Evolutionary conservation across 1,284 basidiomycete genomes (phyloP).

Genomic region (Moesziomyces antarcticus): DNA sequence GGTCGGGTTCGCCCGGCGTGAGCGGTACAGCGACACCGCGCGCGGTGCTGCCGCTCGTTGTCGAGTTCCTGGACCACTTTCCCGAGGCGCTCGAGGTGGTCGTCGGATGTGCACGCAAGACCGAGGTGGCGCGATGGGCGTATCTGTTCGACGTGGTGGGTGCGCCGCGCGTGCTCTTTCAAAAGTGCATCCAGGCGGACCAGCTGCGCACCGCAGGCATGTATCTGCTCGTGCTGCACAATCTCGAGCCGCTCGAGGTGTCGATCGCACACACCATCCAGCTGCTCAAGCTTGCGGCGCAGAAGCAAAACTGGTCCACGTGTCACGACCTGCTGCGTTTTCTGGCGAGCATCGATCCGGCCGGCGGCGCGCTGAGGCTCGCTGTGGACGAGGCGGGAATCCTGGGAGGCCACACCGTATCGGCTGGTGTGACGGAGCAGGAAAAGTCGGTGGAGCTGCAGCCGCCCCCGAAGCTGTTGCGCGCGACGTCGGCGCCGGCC

Average conservation of each 20-base stretch:
- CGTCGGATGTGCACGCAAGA: slow-evolving; percentile 95
- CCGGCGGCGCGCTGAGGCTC: slow-evolving; percentile 68
- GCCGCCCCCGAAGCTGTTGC: slow-evolving; percentile 12
- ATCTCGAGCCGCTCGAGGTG: slow-evolving; percentile 83
- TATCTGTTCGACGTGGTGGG: slow-evolving; percentile 90
- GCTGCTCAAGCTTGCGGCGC: slow-evolving; percentile 51
- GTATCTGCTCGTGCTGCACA: slow-evolving; percentile 92
- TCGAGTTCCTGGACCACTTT: slow-evolving; percentile 95
- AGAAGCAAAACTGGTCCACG: slow-evolving; percentile 51
- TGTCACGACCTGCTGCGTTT: slow-evolving; percentile 70
- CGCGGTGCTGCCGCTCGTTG: slow-evolving; percentile 76
- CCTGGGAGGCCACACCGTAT: slow-evolving; percentile 1
- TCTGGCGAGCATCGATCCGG: slow-evolving; percentile 71
- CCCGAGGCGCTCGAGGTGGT: slow-evolving; percentile 89
- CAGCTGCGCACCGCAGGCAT: slow-evolving; percentile 89
- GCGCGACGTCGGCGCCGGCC: slow-evolving; percentile 15
- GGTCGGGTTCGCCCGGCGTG: not conserved
- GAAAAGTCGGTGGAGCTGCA: not conserved
- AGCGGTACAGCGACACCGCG: slow-evolving; percentile 58
- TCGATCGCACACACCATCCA: slow-evolving; percentile 56
- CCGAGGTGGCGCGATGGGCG: slow-evolving; percentile 90
- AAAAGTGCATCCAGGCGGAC: slow-evolving; percentile 80
- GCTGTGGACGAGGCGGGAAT: slow-evolving; percentile 36
- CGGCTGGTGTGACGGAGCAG: not conserved
- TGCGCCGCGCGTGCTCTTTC: slow-evolving; percentile 87